Evolutionary conservation across 1,139 yeast genomes (phyloP).

Genomic region (Yamadazyma spencermartinsiae): DNA sequence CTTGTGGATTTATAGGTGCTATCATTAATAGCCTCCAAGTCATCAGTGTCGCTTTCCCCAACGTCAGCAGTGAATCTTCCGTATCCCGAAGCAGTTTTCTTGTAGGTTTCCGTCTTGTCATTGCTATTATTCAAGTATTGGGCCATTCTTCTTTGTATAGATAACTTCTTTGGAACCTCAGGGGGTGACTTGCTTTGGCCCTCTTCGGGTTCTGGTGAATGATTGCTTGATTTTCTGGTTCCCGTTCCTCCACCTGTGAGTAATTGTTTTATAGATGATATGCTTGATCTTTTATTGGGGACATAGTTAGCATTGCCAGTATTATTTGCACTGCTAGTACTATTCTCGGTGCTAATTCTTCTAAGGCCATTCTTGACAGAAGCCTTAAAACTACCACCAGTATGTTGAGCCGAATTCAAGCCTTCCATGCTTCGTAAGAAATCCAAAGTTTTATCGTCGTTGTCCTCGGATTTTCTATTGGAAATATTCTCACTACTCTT

Average conservation of each 20-base stretch:
- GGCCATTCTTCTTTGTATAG: constrained; percentile 71
- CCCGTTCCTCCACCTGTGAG: constrained; percentile 37
- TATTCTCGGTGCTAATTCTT: constrained; percentile 43
- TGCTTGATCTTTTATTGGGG: constrained; percentile 37
- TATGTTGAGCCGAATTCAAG: constrained; percentile 26
- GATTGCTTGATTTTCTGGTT: constrained; percentile 12
- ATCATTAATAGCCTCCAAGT: constrained; percentile 39
- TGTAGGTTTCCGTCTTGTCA: constrained; percentile 26
- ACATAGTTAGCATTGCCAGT: constrained; percentile 20
- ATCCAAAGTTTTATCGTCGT: constrained; percentile 41
- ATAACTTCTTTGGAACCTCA: constrained; percentile 29
- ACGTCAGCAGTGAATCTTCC: constrained; percentile 64
- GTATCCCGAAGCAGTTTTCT: constrained; percentile 71
- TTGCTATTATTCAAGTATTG: constrained; percentile 51
- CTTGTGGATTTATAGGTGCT: constrained; percentile 10
- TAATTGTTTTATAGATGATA: constrained; percentile 42
- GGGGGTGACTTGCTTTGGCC: constrained; percentile 6
- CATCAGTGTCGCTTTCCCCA: constrained; percentile 30
- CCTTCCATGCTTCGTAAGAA: constrained; percentile 56
- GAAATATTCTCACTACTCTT: constrained; percentile 23
- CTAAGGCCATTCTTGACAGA: constrained; percentile 36
- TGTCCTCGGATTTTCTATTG: constrained; percentile 19
- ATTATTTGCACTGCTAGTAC: constrained; percentile 18
- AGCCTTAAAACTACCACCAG: constrained; percentile 49
- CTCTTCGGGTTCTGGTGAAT: constrained; percentile 10